A percentile compares a stretch with the other conserved stretches of the same genome.
phyloP scores from a whole-genome alignment of 495 filamentous ascomycete species.

The Tuber calosporum region DNA sequence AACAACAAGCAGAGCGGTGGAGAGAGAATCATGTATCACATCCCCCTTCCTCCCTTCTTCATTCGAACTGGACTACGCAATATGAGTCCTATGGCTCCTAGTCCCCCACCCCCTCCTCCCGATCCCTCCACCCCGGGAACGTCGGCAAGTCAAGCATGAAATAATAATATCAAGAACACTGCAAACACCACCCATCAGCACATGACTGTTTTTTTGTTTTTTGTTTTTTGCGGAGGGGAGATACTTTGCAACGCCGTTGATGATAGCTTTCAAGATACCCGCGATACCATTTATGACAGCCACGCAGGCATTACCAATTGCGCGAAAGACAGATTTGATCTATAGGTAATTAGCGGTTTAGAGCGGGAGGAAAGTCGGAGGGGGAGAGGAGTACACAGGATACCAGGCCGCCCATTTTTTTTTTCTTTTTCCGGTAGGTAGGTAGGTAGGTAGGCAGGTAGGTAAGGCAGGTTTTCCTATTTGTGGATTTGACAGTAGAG shows the following conservation, averaged over 20 bases:
- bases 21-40: neutral
- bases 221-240: neutral
- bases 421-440: conserved; percentile 29
- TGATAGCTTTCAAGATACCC: conserved; percentile 65
- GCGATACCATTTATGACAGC: conserved; percentile 76
- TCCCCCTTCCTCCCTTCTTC: neutral
- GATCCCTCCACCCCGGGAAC: conserved; percentile 43
- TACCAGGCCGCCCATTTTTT: conserved; percentile 86
- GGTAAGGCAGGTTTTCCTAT: conserved; percentile 5
- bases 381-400: conserved; percentile 63
- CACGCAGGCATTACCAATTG: conserved; percentile 79
- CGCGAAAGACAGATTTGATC: conserved; percentile 70
- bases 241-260: conserved; percentile 51
- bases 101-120: neutral
- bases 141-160: conserved; percentile 76
- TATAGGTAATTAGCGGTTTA: conserved; percentile 42
- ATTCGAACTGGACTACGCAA: neutral
- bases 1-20: neutral
- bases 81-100: neutral
- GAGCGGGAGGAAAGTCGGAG: neutral
- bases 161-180: conserved; percentile 76
- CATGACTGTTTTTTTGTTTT: neutral
- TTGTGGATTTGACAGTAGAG: neutral
- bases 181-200: conserved; percentile 50
- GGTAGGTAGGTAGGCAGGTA: too few species aligned